Conservation (phyloP, 1,139 yeast genomes). For the Hansenula lynferdii region DNA sequence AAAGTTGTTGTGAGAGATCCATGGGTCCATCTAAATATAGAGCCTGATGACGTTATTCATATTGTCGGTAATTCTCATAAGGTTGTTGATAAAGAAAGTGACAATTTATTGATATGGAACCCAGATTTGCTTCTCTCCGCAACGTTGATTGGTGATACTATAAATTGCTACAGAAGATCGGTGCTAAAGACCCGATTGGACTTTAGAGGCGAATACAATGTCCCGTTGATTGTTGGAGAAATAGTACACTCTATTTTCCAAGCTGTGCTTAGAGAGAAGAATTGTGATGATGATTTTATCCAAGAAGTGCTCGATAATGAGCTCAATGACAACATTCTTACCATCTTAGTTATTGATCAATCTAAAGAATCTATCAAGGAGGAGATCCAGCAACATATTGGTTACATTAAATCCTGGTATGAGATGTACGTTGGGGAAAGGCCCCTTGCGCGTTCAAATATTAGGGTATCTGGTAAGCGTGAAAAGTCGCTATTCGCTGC, state of each 20-base stretch:
- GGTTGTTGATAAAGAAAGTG: conserved; percentile 48
- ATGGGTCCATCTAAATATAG: conserved; percentile 40
- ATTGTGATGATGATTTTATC: conserved; percentile 42
- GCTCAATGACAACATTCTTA: conserved; percentile 39
- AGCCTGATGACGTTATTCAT: conserved; percentile 53
- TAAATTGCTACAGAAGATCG: conserved; percentile 68
- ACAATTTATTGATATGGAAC: conserved; percentile 65
- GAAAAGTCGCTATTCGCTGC: conserved; percentile 45
- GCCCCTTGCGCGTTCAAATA: conserved; percentile 20
- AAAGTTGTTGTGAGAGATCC: conserved; percentile 47
- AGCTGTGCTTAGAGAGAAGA: conserved; percentile 44
- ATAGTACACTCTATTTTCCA: conserved; percentile 81
- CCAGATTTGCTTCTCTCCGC: conserved; percentile 84
- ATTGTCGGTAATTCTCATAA: conserved; percentile 35
- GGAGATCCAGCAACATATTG: conserved; percentile 48
- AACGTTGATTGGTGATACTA: conserved; percentile 73
- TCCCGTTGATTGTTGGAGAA: conserved; percentile 69
- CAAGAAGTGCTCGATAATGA: conserved; percentile 38
- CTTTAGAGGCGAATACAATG: conserved; percentile 47
- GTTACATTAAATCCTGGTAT: conserved; percentile 64
- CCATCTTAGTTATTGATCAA: conserved; percentile 54
- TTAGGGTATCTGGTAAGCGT: conserved; percentile 36
- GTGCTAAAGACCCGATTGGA: conserved; percentile 53
- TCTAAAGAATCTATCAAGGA: conserved; percentile 40
- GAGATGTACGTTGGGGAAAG: conserved; percentile 32